A percentile compares a stretch with the other conserved stretches of the same genome.
Conservation (phyloP, 768 basidiomycete genomes). For the Cubamyces sp. region DNA sequence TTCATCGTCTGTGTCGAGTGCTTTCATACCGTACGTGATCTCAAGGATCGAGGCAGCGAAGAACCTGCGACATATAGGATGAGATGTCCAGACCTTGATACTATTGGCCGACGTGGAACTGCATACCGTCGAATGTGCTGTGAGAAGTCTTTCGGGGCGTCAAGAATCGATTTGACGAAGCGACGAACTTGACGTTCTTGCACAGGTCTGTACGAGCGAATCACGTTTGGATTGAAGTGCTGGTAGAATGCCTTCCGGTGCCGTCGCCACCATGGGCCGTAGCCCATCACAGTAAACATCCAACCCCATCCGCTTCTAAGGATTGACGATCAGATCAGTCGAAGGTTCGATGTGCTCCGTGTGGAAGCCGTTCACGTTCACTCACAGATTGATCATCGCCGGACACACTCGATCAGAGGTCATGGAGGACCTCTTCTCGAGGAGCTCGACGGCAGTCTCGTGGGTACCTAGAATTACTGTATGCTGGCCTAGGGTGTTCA, state of each 20-base stretch:
- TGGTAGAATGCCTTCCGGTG: constrained; percentile 6
- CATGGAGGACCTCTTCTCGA: constrained; percentile 29
- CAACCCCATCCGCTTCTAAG: constrained; percentile 14
- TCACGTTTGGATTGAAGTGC: not conserved
- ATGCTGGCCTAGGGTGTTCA: constrained; percentile 19
- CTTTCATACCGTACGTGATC: constrained; percentile 50
- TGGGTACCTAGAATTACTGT: constrained; percentile 21
- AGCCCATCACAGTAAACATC: constrained; percentile 5
- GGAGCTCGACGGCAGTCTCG: constrained; percentile 20
- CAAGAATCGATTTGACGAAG: constrained; percentile 26
- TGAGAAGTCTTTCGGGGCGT: constrained; percentile 42
- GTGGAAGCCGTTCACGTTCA: not conserved
- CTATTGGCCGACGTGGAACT: not conserved
- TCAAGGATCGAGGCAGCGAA: constrained; percentile 43
- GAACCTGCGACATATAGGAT: not conserved
- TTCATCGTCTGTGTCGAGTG: constrained; percentile 43
- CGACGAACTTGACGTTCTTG: not conserved
- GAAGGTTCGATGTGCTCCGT: too few species aligned
- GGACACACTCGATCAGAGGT: constrained; percentile 25
- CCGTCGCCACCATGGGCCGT: constrained; percentile 13
- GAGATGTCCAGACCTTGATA: not conserved
- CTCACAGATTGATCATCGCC: constrained; percentile 4
- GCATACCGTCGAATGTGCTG: constrained; percentile 41
- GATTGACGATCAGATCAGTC: not conserved
- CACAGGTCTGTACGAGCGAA: not conserved